phyloP scores from a whole-genome alignment of 139 green algal genomes.

The Chlamydomonas incerta region DNA sequence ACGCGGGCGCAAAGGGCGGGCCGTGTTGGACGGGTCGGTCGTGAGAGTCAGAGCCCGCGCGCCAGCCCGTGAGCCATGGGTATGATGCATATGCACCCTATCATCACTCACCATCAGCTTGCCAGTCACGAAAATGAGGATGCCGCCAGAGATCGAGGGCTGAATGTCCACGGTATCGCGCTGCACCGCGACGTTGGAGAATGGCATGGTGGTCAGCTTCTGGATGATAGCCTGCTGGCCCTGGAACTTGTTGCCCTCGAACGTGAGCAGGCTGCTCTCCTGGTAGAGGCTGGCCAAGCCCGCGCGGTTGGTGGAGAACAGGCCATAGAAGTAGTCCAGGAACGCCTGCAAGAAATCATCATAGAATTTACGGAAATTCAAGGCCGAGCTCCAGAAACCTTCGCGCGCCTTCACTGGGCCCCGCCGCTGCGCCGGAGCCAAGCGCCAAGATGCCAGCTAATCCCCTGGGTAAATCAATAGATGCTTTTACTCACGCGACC shows the following conservation, averaged over 20 bases:
- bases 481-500: slow-evolving; percentile 42
- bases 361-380: neutral
- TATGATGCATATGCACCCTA: too few species aligned
- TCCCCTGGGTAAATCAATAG: too few species aligned
- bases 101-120: slow-evolving; percentile 40
- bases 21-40: too few species aligned
- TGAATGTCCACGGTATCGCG: slow-evolving; percentile 85
- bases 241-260: slow-evolving; percentile 86
- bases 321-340: slow-evolving; percentile 94
- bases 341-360: slow-evolving; percentile 82
- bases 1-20: neutral
- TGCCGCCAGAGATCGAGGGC: slow-evolving; percentile 79
- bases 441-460: too few species aligned
- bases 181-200: slow-evolving; percentile 83
- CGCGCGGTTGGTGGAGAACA: slow-evolving; percentile 89
- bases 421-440: too few species aligned
- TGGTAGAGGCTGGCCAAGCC: slow-evolving; percentile 87
- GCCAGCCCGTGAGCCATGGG: too few species aligned
- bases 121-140: slow-evolving; percentile 93
- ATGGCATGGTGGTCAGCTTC: slow-evolving; percentile 87
- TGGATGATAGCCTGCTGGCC: slow-evolving; percentile 75
- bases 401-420: neutral
- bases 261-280: slow-evolving; percentile 83
- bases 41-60: too few species aligned
- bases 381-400: neutral